Evolutionary conservation across 2,329 filamentous ascomycete genomes (phyloP), one percentile per base, ranked within the genome.

Genomic region (Talaromyces funiculosus): DNA sequence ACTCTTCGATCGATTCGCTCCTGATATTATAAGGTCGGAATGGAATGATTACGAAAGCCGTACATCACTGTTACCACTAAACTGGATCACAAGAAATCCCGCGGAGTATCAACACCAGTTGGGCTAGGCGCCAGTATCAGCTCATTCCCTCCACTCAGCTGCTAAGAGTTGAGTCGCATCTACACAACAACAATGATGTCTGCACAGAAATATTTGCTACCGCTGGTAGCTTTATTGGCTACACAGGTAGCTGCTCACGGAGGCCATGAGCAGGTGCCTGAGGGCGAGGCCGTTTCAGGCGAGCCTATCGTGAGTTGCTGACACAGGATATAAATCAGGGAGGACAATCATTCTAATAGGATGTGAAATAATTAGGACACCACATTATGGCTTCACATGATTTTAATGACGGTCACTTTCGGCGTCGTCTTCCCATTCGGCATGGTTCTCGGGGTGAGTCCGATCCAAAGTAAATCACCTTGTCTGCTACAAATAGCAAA

Each of bases 361-460:
- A 45, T 8, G 24, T 29, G 38, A 6, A 60, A 18, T 14, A 60
- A 18, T 14, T 67, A 84, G 80, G 94, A 97, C 74, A 83, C 87
- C 43, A 90, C 86, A 69, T 77, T 99, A 84, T 99, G 94, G 94
- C 82, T 88, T 67, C 94, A 99, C 77, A 97, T 99, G 70, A 82
- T 96, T 62, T 76, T 96, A 49, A 92, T 96, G 82, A 88, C 87
- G 73, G 71, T 94, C 61, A 86, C 92, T 61, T 97, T 95, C 80
- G 94, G 94, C 63, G 82, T 99, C 67, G 84, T 97, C 62, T 97
- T 96, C 70, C 94, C 94, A 10, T 82, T 90, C 16, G 94, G 94
- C 68, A 97, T 99, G 93, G 92, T 97, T 43, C 80, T 97, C 18
- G 93, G 93, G 62, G 90, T 94, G 84, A 69, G 62, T 47, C 31